Percentiles rank a stretch among this genome's conserved stretches.
phyloP scores from a whole-genome alignment of 2,329 filamentous ascomycete genomes.

The Ophiocordyceps camponoti-leonardi region DNA sequence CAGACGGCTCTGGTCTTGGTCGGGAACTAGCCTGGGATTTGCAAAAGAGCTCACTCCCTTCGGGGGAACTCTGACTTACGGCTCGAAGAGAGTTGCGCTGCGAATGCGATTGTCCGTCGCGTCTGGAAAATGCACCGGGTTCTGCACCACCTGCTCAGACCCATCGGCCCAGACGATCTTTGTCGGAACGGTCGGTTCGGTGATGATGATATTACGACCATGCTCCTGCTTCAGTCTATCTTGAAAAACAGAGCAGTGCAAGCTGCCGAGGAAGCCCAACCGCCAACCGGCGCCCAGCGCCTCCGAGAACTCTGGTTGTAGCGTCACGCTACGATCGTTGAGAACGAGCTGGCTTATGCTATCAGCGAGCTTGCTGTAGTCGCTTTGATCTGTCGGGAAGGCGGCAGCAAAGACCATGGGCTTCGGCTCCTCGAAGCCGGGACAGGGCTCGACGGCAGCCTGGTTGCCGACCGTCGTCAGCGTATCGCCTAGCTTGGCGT shows the following conservation, averaged over 20 bases:
- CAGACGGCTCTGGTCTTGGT: not conserved
- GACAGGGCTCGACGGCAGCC: slow-evolving; percentile 59
- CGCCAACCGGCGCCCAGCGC: slow-evolving; percentile 89
- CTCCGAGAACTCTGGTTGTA: slow-evolving; percentile 88
- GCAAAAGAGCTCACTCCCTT: not conserved
- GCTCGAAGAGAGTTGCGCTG: slow-evolving; percentile 30
- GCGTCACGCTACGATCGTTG: slow-evolving; percentile 86
- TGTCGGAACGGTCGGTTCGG: slow-evolving; percentile 85
- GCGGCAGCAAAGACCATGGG: slow-evolving; percentile 98
- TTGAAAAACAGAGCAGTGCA: slow-evolving; percentile 98
- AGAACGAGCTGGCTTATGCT: slow-evolving; percentile 87
- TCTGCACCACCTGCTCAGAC: slow-evolving; percentile 62
- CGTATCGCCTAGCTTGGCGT: slow-evolving; percentile 91
- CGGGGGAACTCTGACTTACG: slow-evolving; percentile 19
- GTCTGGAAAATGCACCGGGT: slow-evolving; percentile 78
- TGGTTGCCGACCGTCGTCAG: slow-evolving; percentile 72
- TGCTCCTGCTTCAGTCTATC: slow-evolving; percentile 89
- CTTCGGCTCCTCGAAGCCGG: slow-evolving; percentile 92
- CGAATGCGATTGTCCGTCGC: slow-evolving; percentile 28
- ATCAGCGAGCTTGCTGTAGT: slow-evolving; percentile 76
- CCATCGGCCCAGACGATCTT: slow-evolving; percentile 68
- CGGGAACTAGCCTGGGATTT: not conserved
- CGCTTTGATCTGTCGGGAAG: slow-evolving; percentile 80
- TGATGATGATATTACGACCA: slow-evolving; percentile 89
- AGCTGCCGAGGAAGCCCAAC: slow-evolving; percentile 83